phyloP scores from a whole-genome alignment of 2,329 filamentous ascomycete species.

The Ophiocordyceps australis region DNA sequence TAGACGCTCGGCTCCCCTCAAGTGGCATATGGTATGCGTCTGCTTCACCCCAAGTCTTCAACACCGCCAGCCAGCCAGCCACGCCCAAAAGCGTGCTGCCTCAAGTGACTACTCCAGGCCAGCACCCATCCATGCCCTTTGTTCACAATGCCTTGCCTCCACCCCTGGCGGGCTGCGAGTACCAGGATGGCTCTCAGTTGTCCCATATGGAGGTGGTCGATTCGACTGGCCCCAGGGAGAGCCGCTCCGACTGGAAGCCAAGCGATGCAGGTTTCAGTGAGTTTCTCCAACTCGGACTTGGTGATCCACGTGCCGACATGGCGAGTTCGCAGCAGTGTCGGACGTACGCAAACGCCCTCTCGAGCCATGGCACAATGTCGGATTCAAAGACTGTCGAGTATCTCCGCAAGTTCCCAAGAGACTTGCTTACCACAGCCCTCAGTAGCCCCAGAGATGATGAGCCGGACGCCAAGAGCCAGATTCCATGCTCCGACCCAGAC shows the following conservation, averaged over 20 bases:
- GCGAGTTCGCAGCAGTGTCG: neutral
- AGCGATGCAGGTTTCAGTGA: neutral
- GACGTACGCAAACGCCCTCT: neutral
- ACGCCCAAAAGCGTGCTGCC: no score
- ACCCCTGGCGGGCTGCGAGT: no score
- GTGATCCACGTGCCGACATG: neutral
- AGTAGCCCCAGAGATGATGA: constrained; percentile 5
- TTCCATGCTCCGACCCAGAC: constrained; percentile 11
- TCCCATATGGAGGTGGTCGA: no score
- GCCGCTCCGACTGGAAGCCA: neutral
- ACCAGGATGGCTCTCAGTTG: no score
- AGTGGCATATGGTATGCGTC: no score
- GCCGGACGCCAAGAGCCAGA: constrained; percentile 3
- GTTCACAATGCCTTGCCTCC: no score
- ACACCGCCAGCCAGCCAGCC: no score
- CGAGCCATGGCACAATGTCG: neutral
- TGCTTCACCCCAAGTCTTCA: no score
- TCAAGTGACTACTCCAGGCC: no score
- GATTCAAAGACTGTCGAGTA: constrained; percentile 4
- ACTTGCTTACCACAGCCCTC: constrained; percentile 14
- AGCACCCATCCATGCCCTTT: no score
- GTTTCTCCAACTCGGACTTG: neutral
- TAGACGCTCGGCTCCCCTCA: no score
- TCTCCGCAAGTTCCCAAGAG: constrained; percentile 11
- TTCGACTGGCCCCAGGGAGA: no score